phyloP scores from a whole-genome alignment of 1,284 basidiomycete genomes.

The Fomitiporia mediterranea region DNA sequence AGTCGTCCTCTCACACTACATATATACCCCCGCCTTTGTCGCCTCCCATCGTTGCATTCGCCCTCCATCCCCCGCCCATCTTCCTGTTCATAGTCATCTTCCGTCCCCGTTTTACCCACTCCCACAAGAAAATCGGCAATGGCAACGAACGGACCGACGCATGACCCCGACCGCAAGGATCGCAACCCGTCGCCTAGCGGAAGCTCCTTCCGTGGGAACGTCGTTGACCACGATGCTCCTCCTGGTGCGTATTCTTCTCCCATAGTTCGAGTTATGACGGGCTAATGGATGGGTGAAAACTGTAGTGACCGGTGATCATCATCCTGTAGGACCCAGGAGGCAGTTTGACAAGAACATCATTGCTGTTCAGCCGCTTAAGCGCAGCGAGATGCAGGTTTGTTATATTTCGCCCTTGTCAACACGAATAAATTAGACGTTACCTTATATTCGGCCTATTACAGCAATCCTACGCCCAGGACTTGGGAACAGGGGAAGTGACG shows the following conservation, averaged over 20 bases:
- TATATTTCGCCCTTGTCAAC: constrained; percentile 2
- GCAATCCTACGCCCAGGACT: constrained; percentile 87
- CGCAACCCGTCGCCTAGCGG: constrained; percentile 28
- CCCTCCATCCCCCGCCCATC: not conserved
- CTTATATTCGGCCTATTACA: constrained; percentile 28
- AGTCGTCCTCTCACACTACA: not conserved
- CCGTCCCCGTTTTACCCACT: no score
- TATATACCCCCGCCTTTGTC: not conserved
- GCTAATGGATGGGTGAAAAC: no score
- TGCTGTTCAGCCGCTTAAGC: constrained; percentile 76
- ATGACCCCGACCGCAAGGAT: constrained; percentile 31
- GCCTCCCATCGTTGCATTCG: not conserved
- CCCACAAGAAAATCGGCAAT: not conserved
- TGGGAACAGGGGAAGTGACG: constrained; percentile 66
- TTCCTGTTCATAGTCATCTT: not conserved
- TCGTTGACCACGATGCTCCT: constrained; percentile 72
- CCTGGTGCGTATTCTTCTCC: constrained; percentile 43
- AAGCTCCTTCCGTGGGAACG: constrained; percentile 48
- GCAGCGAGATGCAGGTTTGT: constrained; percentile 79
- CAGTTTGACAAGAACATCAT: constrained; percentile 41
- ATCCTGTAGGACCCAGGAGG: constrained; percentile 29
- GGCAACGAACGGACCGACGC: constrained; percentile 6
- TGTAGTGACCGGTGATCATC: constrained; percentile 52
- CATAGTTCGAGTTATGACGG: no score
- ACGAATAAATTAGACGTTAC: constrained; percentile 11